Conservation (phyloP, 208 protist species). For the Trypanosoma boissoni region DNA sequence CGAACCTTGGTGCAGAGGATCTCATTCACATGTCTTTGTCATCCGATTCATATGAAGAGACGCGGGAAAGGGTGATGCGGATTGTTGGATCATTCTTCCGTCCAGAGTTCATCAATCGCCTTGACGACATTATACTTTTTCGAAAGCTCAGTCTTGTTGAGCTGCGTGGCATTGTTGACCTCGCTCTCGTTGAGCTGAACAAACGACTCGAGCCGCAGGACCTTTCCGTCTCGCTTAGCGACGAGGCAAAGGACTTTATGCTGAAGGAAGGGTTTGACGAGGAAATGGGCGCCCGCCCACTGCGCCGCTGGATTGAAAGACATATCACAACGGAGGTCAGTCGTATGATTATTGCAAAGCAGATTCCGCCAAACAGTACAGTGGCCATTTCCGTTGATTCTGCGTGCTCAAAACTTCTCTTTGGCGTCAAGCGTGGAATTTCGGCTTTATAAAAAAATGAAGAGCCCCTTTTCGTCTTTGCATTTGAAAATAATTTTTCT, state of each 20-base stretch:
- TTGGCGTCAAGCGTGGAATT: constrained; percentile 54
- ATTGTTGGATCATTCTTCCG: constrained; percentile 90
- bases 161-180: constrained; percentile 88
- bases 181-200: constrained; percentile 81
- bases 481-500: too few species aligned
- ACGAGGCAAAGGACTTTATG: constrained; percentile 70
- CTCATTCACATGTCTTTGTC: constrained; percentile 69
- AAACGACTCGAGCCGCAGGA: constrained; percentile 76
- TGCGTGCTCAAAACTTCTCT: constrained; percentile 41
- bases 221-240: constrained; percentile 48
- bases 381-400: constrained; percentile 51
- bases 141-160: constrained; percentile 79
- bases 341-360: constrained; percentile 78
- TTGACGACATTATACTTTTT: constrained; percentile 98
- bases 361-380: constrained; percentile 69
- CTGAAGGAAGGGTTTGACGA: constrained; percentile 67
- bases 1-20: constrained; percentile 93
- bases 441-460: background rate
- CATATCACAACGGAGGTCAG: constrained; percentile 87
- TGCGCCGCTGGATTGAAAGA: constrained; percentile 88
- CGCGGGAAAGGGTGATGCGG: constrained; percentile 81
- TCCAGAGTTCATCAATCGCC: constrained; percentile 98
- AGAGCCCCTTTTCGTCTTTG: too few species aligned
- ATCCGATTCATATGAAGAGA: constrained; percentile 43
- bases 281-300: constrained; percentile 89